phyloP scores from a whole-genome alignment of 139 green algal species.

The Chlamydomonas sp. region DNA sequence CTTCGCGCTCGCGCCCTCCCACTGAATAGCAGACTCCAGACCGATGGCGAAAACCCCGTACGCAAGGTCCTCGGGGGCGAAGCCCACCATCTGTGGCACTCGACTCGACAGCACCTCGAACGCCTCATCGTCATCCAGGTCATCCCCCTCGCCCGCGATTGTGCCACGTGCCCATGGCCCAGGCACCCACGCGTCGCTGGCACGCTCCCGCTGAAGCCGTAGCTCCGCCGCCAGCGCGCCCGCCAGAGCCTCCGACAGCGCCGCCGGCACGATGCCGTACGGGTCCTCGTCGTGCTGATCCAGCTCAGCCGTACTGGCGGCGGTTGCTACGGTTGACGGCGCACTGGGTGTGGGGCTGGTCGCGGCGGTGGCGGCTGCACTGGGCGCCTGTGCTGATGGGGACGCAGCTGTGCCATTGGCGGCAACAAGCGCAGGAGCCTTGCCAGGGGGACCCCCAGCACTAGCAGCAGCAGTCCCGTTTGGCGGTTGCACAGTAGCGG shows the following conservation, averaged over 20 bases:
- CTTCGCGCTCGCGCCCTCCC: neutral
- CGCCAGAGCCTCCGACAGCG: slow-evolving; percentile 10
- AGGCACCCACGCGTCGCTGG: neutral
- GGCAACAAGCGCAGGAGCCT: too few species aligned
- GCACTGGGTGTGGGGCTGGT: too few species aligned
- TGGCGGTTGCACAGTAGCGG: too few species aligned
- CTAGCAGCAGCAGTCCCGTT: too few species aligned
- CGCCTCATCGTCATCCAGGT: slow-evolving; percentile 4
- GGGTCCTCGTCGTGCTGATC: neutral
- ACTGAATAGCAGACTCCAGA: slow-evolving; percentile 18
- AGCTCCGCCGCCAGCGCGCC: slow-evolving; percentile 12
- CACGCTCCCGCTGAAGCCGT: neutral
- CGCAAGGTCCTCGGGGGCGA: slow-evolving; percentile 17
- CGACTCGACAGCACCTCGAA: neutral
- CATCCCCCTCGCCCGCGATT: neutral
- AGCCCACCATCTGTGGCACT: neutral
- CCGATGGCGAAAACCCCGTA: slow-evolving; percentile 4
- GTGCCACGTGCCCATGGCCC: neutral
- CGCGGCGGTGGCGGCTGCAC: too few species aligned
- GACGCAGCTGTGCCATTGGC: too few species aligned
- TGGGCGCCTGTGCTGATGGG: too few species aligned
- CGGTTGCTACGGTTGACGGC: too few species aligned
- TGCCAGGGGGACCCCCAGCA: too few species aligned
- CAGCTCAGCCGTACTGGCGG: neutral
- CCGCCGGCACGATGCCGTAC: slow-evolving; percentile 4